Base-by-base conservation (phyloP, 805 yeast genomes). In the Clavispora phyllophila region DNA sequence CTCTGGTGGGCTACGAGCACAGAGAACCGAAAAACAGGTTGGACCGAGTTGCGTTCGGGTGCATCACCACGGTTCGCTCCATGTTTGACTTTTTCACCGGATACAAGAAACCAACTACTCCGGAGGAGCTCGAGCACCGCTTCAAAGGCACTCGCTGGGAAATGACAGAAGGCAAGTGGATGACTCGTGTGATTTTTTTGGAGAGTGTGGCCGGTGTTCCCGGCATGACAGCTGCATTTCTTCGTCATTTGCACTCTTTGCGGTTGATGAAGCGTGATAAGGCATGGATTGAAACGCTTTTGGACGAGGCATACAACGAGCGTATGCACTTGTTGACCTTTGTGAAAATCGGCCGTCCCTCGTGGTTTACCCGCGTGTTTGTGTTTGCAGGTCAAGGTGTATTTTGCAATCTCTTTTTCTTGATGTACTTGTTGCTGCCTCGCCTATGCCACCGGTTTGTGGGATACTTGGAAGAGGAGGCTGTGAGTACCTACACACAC, bases 201-300 rank as follows among this genome's bases (percentile, higher is more conserved):
- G 90, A 83, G 59, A 74, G 81, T 46, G 72, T 84, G 43, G 90
- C 90, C 4, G 89, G 87, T 8, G 86, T 83, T n/a, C 90, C 90
- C 1, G 89, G 90, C 9, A 76, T 81, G 71, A 84, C 80, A 37
- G 90, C 86, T 3, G 84, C 84, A 1, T 83, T 82, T 62, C 60
- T 84, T 34, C 73, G 89, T 44, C 89, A 84, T 56, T 68, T 83
- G 53, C 81, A 79, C 48, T 75, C 86, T 2, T 57, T 83, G 37
- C 65, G 90, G 49, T 59, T 81, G 39, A 65, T 84, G 50, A 71
- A 72, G 53, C 63, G 89, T 45, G 90, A 83, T 57, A 75, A 79
- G 54, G 88, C 86, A 1, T 84, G 87, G 84, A 73, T 84, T 47
- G 87, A 83, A 58, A 82, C 89, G 2, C 65, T 84, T 31, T 65